Conservation (phyloP, 2,329 filamentous ascomycete species). For the Colletotrichum sidae region DNA sequence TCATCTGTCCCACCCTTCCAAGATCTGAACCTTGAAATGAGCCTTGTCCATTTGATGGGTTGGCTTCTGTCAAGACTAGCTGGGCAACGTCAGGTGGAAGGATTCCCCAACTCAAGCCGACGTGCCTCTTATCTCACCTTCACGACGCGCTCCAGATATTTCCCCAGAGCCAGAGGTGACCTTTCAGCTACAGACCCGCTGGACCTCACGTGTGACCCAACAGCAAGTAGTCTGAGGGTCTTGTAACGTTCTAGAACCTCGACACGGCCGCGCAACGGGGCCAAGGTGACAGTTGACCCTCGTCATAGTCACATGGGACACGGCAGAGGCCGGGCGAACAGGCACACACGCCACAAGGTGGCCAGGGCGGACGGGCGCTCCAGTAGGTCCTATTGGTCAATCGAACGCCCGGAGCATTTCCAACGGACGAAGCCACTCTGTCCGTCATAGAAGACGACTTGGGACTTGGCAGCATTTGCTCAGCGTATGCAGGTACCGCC, state of each 20-base stretch:
- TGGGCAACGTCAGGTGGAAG: no score
- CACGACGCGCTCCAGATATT: no score
- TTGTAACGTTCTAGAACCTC: constrained; percentile 15
- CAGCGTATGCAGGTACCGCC: background rate
- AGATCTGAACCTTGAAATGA: no score
- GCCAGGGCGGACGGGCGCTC: constrained; percentile 21
- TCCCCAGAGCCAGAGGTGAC: no score
- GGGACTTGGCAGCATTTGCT: no score
- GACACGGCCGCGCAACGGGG: background rate
- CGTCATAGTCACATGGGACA: constrained; percentile 35
- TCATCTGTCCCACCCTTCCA: no score
- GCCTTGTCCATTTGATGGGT: no score
- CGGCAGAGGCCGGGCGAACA: constrained; percentile 19
- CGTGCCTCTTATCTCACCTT: no score
- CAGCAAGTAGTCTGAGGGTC: constrained; percentile 5
- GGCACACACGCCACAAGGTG: constrained; percentile 22
- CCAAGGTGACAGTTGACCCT: constrained; percentile 12
- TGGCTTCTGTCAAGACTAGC: no score
- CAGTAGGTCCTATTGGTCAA: constrained; percentile 26
- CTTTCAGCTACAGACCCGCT: no score
- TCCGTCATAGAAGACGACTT: constrained; percentile 19
- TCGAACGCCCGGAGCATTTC: constrained; percentile 31
- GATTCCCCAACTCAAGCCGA: no score
- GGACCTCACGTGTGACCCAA: no score
- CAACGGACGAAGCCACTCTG: constrained; percentile 24